Evolutionary conservation across 305 asterid species (phyloP), one percentile per base, ranked within the genome.

Genomic region (Solanum hybrid): DNA sequence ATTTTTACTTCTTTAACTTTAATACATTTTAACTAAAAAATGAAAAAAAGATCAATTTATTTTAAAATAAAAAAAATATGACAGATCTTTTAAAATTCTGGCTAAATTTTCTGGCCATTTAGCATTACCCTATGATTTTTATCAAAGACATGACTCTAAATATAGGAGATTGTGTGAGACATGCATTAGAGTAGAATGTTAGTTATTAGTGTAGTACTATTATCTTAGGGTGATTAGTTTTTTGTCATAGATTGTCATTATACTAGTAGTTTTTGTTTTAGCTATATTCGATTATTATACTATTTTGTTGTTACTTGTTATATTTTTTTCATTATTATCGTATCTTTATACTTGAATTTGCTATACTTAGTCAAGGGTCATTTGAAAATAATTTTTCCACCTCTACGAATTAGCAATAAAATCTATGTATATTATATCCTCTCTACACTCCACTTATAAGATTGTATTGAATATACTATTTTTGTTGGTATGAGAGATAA

Each of bases 151-250:
- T 61, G 73, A 22, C 3, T 61, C 24, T 61, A 61, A 0, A 61
- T 61, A 20, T 61, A 20, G 2, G 1, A 61, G 11, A 1, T 0
- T 20, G 26, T 1, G 24, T 61, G 12, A 61, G 1, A 61, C 0
- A 20, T 20, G 5, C 1, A 20, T 20, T 61, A 61, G 11, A 3
- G 11, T 61, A 20, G 26, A 61, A 61, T 0, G 26, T 61, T 61
- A 8, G 10, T 61, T 61, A 61, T 8, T 20, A 61, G 26, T 1
- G 2, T 3, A 61, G 5, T 61, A 7, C 11, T 61, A 61, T 61
- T 3, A 20, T 61, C 71, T 20, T 61, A 20, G 26, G 71, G 71
- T 61, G 26, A 20, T 1, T 61, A 61, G 1, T 61, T 1, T 46
- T 61, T 20, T 61, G 26, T 61, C 11, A 61, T 46, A 2, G 0